These are phyloP conservation scores for Microdochium paspali DNA, from an alignment of 2,329 filamentous ascomycete genomes.

Conservation along the genomic window DNA sequence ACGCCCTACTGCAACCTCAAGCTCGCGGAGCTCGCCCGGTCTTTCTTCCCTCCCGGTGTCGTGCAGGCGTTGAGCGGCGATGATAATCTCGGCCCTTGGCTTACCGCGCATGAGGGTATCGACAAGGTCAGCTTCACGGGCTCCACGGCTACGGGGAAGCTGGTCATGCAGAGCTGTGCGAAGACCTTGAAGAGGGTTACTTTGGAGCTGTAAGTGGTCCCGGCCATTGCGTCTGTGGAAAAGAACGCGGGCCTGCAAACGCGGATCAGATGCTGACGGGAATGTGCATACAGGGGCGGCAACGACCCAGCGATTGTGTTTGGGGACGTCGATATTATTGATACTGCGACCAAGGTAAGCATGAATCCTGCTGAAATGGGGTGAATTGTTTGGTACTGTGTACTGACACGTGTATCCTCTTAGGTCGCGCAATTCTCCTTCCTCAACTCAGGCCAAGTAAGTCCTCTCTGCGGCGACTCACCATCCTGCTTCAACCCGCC, in stretches of 20 bases:
- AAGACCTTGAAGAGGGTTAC: constrained; percentile 51
- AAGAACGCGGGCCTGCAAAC: not conserved
- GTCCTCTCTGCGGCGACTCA: not conserved
- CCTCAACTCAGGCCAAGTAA: constrained; percentile 39
- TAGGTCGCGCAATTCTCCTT: constrained; percentile 26
- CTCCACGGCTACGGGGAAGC: constrained; percentile 49
- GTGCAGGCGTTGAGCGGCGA: constrained; percentile 51
- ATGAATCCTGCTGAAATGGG: constrained; percentile 4
- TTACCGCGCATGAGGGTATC: constrained; percentile 51
- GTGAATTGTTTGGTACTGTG: constrained; percentile 3
- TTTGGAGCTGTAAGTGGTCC: constrained; percentile 41
- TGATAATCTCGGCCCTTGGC: constrained; percentile 55
- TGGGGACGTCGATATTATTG: constrained; percentile 47
- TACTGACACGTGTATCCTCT: not conserved
- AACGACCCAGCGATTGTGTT: constrained; percentile 53
- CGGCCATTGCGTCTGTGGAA: constrained; percentile 1
- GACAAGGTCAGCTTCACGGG: constrained; percentile 58
- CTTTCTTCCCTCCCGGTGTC: constrained; percentile 58
- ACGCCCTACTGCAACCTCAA: not conserved
- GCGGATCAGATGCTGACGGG: constrained; percentile 4
- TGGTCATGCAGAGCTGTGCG: constrained; percentile 45
- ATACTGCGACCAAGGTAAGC: constrained; percentile 31
- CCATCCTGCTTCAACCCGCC: constrained; percentile 28
- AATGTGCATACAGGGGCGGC: constrained; percentile 33
- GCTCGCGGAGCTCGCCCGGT: constrained; percentile 43